These are phyloP conservation scores for Ogataea nitratoaversa DNA, from an alignment of 805 yeast species.

Conservation along the genomic window DNA sequence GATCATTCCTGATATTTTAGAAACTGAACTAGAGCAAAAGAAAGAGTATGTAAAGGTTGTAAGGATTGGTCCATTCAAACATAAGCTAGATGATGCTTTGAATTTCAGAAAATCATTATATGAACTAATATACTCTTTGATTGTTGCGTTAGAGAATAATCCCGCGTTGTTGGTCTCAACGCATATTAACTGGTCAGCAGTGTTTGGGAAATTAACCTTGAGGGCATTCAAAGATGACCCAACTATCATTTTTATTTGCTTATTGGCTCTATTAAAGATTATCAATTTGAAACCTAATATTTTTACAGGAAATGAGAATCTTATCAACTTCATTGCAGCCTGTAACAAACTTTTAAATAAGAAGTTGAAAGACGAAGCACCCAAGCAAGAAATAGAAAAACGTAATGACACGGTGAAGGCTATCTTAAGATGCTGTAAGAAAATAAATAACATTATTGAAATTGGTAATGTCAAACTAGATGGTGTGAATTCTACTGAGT, in stretches of 20 bases:
- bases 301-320: constrained; percentile 17
- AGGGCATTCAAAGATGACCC: constrained; percentile 58
- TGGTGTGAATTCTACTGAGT: constrained; percentile 16
- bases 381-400: constrained; percentile 63
- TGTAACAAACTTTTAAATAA: constrained; percentile 40
- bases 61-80: constrained; percentile 85
- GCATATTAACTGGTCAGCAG: constrained; percentile 22
- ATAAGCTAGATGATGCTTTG: constrained; percentile 72
- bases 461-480: constrained; percentile 17
- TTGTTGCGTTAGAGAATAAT: constrained; percentile 30
- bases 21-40: constrained; percentile 49
- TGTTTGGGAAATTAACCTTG: constrained; percentile 38
- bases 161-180: constrained; percentile 15
- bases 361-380: constrained; percentile 55
- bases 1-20: constrained; percentile 47
- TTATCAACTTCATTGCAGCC: constrained; percentile 30
- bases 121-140: constrained; percentile 60
- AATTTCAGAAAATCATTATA: constrained; percentile 69
- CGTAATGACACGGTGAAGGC: constrained; percentile 40
- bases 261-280: constrained; percentile 40
- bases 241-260: constrained; percentile 51
- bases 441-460: constrained; percentile 19
- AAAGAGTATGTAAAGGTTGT: constrained; percentile 58
- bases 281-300: constrained; percentile 29
- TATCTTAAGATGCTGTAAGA: constrained; percentile 28